Base-by-base conservation (phyloP, 2,329 filamentous ascomycete genomes). In the Aspergillus cejpii region DNA sequence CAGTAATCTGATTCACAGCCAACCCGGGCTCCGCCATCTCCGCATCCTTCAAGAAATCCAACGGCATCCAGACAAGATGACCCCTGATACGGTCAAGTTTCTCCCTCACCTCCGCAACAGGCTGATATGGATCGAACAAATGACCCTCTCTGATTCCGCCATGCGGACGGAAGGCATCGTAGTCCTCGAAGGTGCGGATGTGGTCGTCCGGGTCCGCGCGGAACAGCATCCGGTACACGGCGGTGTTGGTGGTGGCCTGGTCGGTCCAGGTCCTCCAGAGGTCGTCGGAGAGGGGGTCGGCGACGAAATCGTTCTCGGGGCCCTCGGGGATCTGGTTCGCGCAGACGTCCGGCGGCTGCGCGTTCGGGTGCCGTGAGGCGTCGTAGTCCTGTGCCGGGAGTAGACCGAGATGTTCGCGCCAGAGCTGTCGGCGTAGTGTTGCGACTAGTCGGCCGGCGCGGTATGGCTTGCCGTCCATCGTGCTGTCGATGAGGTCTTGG, bases 31-130 rank as follows among this genome's bases (percentile, higher is more conserved):
- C 90, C 0, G 90, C 90, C 89, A 97, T 94, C 57, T 87, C 77
- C 0, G 83, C 88, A 52, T 94, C 82, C 57, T 79, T 76, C 61
- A 97, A 67, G 63, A 95, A 97, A 37, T 89, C 80, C 58, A 97
- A 66, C n/a, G 89, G 89, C 83, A 95, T 91, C 87, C 87, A 94
- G 5, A 97, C 91, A 31, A 97, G 66, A 71, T 97, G 91, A 0
- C 91, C 91, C 69, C 81, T 83, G 54, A 97, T 80, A 60, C 84
- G 76, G 57, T 88, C 82, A 39, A 97, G 72, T 65, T 91, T 88
- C 53, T 76, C 65, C 12, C 86, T 77, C 5, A 92, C 81, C 44
- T 94, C 83, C 19, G 82, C 74, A 0, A 81, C 78, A 0, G 85
- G 84, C 64, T 85, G 77, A 66, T 84, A 87, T 47, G 79, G 79